phyloP scores from a whole-genome alignment of 495 filamentous ascomycete genomes.

The Monascus purpureus region DNA sequence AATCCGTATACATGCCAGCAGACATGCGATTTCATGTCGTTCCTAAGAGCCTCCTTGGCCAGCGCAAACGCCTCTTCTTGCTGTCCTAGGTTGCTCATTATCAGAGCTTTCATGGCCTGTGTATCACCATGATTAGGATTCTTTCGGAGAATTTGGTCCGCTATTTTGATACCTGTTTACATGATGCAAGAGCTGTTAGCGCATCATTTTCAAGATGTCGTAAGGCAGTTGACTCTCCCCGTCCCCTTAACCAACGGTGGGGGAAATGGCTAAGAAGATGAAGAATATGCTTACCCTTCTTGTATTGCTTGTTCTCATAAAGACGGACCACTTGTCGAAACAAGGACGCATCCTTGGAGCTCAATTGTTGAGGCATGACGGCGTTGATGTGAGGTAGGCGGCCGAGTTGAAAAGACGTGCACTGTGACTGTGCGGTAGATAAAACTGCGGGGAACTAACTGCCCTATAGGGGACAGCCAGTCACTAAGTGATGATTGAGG shows the following conservation, averaged over 20 bases:
- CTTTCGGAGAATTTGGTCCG: constrained; percentile 87
- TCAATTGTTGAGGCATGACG: constrained; percentile 69
- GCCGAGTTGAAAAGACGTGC: constrained; percentile 10
- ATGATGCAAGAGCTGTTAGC: constrained; percentile 8
- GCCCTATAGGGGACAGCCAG: background rate
- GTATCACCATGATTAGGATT: constrained; percentile 96
- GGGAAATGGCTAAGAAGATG: constrained; percentile 6
- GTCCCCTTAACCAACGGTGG: no score
- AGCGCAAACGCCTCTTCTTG: constrained; percentile 85
- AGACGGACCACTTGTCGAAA: constrained; percentile 87
- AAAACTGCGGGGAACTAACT: constrained; percentile 11
- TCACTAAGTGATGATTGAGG: background rate
- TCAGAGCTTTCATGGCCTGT: constrained; percentile 95
- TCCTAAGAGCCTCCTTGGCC: constrained; percentile 77
- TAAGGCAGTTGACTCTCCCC: background rate
- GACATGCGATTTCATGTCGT: constrained; percentile 97
- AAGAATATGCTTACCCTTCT: constrained; percentile 49
- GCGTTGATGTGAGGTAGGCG: constrained; percentile 14
- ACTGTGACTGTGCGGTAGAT: constrained; percentile 19
- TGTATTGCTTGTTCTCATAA: constrained; percentile 98
- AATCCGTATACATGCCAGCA: constrained; percentile 99
- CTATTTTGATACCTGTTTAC: constrained; percentile 66
- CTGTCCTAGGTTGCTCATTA: constrained; percentile 82
- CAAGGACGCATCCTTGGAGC: constrained; percentile 79
- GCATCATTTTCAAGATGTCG: background rate